Evolutionary conservation across 2,329 filamentous ascomycete species (phyloP), one percentile per base, ranked within the genome.

Genomic region (Xylaria sp.): DNA sequence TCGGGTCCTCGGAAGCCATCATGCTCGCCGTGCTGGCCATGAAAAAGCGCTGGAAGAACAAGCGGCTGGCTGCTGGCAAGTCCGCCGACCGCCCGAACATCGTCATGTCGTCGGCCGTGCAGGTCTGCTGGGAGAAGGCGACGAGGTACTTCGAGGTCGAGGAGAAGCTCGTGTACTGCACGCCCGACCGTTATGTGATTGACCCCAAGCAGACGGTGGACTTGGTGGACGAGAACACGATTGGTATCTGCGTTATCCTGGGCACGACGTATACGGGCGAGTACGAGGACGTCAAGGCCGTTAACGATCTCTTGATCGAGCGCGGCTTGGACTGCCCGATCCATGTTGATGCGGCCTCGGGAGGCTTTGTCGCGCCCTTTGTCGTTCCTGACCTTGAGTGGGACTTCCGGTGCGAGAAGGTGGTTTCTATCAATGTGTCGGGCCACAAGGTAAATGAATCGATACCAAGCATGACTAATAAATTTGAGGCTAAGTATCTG

Each of bases 71-170:
- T 4, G 92, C 89, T 74, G 94, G 94, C 69, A 96, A 97, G 83
- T 88, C 93, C 63, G 88, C 80, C 69, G 92, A 94, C 70, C 87
- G 87, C 53, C 95, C 95, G 64, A 98, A 98, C 82, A 91, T 98
- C 69, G 84, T 98, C 84, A 98, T 98, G 95, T 96, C 93, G 75
- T 93, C 93, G 30, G 94, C 95, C 36, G 95, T 98, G 1, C 95
- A 98, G 82, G 95, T 98, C 48, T 97, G 94, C 85, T 98, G 94
- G 94, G 94, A 98, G 81, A 98, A 98, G 84, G 91, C 92, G 0
- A 89, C 91, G 4, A 87, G 93, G 60, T 97, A 97, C 83, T 96
- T 97, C 75, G 95, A 98, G 76, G 88, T 98, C 50, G 95, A 98
- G 74, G 94, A 98, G 84, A 93, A 92, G 81, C 94, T 87, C 8